Percentiles rank a stretch among this genome's conserved stretches.
These are phyloP conservation scores for Podaxis sp. DNA, from an alignment of 768 basidiomycete genomes.

Conservation along the genomic window DNA sequence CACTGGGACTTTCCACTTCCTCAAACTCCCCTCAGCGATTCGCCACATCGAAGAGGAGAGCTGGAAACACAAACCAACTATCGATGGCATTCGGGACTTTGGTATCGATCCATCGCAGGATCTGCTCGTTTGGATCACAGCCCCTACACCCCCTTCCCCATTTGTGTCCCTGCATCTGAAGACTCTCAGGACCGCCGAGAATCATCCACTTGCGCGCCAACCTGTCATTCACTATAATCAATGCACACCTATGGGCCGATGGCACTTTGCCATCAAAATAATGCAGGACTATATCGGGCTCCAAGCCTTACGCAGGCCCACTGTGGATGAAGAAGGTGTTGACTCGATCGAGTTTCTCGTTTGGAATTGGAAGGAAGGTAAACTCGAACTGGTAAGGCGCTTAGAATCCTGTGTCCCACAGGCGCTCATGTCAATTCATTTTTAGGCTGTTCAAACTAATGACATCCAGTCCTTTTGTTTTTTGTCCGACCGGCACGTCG, in stretches of 20 bases:
- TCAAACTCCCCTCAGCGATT: conserved; percentile 47
- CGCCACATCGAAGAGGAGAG: conserved; percentile 44
- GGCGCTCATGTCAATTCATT: conserved; percentile 16
- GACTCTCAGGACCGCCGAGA: conserved; percentile 42
- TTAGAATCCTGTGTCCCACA: neutral
- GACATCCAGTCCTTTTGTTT: conserved; percentile 42
- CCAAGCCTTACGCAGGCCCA: conserved; percentile 36
- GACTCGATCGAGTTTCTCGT: conserved; percentile 46
- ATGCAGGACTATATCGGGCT: conserved; percentile 53
- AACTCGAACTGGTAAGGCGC: conserved; percentile 44
- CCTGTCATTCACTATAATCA: conserved; percentile 32
- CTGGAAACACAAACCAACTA: conserved; percentile 39
- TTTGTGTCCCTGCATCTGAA: conserved; percentile 39
- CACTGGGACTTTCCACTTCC: conserved; percentile 38
- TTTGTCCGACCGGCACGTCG: conserved; percentile 38
- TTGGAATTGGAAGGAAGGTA: conserved; percentile 70
- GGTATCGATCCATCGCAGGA: conserved; percentile 68
- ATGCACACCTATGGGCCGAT: conserved; percentile 17
- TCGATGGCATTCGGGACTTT: conserved; percentile 53
- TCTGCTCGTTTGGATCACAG: conserved; percentile 53
- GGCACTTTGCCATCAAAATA: conserved; percentile 54
- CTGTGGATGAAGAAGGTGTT: conserved; percentile 21
- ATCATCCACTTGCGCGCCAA: conserved; percentile 43
- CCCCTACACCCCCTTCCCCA: conserved; percentile 17
- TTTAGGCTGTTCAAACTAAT: conserved; percentile 27